Evolutionary conservation across 1,284 basidiomycete genomes (phyloP), one percentile per base, ranked within the genome.

Genomic region (Bjerkandera adusta): DNA sequence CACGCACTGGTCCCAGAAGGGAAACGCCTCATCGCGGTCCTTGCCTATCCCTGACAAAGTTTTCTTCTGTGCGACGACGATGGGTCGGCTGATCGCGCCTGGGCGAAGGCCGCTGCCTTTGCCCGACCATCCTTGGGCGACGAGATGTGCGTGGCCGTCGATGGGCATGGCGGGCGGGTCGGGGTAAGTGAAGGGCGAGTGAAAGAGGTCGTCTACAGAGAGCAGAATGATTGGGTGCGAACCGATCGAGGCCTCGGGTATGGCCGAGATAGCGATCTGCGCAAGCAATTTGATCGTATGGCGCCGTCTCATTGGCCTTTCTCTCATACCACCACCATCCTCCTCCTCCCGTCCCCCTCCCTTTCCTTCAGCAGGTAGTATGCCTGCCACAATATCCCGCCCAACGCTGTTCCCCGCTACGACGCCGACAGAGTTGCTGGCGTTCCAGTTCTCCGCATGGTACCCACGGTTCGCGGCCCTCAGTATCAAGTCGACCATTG

Each of bases 1-100:
- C 22, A 77, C 86, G 65, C 58, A 94, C 92, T 94, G 90, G 65
- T 97, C 92, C 92, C 92, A 97, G 78, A 96, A 97, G 38, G 91
- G 90, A 62, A 94, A 92, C 0, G 90, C 89, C 56, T 93, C 92
- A 62, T 95, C 92, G 52, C 92, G 76, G 65, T 96, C 92, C 64
- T 91, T 92, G 45, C 93, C 93, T 45, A 97, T 68, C 1, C 93
- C 93, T 13, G 79, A 69, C 16, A 95, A 72, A 4, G 77, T 89
- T 70, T 86, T 89, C 74, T 96, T 96, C 65, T 89, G 87, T 1
- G 85, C 76, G 30, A 94, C 80, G 1, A 84, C 75, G 37, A 97
- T 69, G 2, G 92, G 93, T 15, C 81, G 77, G 16, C 70, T 67
- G 36, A 88, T 80, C 16, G 85, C 79, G 3, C 83, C 86, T 25